Evolutionary conservation across 345 rosid genomes (phyloP).

Genomic region (Eucalyptus tenuipes): DNA sequence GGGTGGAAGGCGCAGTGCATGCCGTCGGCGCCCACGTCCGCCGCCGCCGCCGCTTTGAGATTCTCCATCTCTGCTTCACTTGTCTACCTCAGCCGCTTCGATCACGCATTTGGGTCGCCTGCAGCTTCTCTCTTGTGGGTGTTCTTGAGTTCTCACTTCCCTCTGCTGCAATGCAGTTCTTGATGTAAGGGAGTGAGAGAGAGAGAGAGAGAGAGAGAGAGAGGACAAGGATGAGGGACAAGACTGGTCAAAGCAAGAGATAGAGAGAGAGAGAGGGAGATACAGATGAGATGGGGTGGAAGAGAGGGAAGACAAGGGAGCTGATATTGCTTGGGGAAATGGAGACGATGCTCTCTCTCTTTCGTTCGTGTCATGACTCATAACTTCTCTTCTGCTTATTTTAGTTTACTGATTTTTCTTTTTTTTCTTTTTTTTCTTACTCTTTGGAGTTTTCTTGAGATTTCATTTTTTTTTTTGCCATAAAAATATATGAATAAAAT

Average conservation of each 20-base stretch:
- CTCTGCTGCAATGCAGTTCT: background rate
- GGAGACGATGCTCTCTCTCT: background rate
- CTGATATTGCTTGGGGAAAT: background rate
- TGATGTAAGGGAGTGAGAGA: background rate
- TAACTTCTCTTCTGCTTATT: background rate
- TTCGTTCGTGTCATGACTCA: background rate
- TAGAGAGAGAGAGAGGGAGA: background rate
- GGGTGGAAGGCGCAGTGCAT: conserved; percentile 86
- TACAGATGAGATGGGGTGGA: background rate
- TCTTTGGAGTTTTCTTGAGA: background rate
- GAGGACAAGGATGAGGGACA: background rate
- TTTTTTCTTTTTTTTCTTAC: background rate
- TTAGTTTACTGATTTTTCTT: background rate
- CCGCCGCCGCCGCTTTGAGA: background rate
- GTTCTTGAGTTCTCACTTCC: background rate
- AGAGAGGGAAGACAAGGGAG: background rate
- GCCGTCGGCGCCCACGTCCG: conserved; percentile 56
- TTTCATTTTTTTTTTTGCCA: background rate
- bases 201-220: background rate
- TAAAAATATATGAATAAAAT: background rate
- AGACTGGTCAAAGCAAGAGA: background rate
- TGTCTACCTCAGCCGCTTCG: background rate
- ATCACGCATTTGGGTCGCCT: background rate
- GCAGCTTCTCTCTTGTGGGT: background rate
- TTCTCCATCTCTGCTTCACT: background rate